Evolutionary conservation across 257 asterid genomes (phyloP), one percentile per base, ranked within the genome.

Genomic region (Jaltomata sinuosa): DNA sequence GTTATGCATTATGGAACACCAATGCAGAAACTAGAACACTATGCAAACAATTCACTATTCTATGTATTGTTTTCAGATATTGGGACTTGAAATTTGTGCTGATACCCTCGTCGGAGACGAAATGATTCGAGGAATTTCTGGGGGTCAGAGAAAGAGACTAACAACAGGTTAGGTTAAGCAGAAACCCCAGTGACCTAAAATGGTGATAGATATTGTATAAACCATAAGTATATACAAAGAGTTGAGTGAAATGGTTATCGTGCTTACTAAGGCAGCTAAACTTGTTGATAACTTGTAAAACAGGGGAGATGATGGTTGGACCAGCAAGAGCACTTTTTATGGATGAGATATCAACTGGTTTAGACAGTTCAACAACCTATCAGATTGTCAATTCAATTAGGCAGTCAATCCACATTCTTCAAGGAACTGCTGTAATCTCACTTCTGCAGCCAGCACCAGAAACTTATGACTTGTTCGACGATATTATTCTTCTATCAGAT

Each of bases 311-410:
- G 97, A 59, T 96, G 87, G 98, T 96, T 50, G 99, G 99, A 86
- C 97, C 97, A 34, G 92, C 97, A 78, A 89, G 95, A 89, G 98
- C 94, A 5, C 88, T 96, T 49, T 92, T 96, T 52, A 96, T 96
- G 99, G 99, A 96, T 79, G 99, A 96, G 92, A 94, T 96, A 89
- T 96, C 99, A 3, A 96, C 97, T 6, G 99, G 99, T 55, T 87
- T 96, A 88, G 99, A 96, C 53, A 93, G 97, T 80, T 96, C 99
- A 22, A 96, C 99, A 9, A 94, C 99, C 16, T 94, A 88, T 72
- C 95, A 92, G 85, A 94, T 96, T 11, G 97, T 94, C 79, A 93
- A 96, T 77, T 92, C 97, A 1, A 90, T 96, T 52, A 89, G 89
- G 84, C 97, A 94, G 71, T 91, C 92, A 52, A 92, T 96, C 86